phyloP scores from a whole-genome alignment of 1,284 basidiomycete species.

The Moniliella sp. region DNA sequence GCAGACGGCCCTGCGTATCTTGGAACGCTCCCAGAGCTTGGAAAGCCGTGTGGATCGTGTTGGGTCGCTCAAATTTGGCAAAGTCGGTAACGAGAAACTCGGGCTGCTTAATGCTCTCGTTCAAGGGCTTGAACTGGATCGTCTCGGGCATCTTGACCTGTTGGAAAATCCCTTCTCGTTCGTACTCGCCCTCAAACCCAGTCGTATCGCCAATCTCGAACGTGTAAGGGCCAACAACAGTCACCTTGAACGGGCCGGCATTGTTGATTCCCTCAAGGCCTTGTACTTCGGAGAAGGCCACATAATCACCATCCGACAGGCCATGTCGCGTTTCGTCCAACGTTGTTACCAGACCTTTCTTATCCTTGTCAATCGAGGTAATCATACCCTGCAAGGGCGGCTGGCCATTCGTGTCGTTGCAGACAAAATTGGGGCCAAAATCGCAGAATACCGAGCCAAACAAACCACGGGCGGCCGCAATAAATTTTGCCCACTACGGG shows the following conservation, averaged over 20 bases:
- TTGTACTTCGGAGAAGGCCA: conserved; percentile 89
- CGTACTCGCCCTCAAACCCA: conserved; percentile 48
- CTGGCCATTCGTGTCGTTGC: conserved; percentile 85
- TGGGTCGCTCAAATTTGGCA: conserved; percentile 83
- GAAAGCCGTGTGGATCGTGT: conserved; percentile 77
- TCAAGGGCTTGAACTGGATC: conserved; percentile 59
- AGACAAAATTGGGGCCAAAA: conserved; percentile 79
- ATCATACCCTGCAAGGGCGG: conserved; percentile 84
- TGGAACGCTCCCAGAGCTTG: conserved; percentile 72
- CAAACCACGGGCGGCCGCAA: conserved; percentile 71
- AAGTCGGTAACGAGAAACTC: conserved; percentile 91
- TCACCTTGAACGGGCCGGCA: conserved; percentile 69
- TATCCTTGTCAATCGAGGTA: conserved; percentile 44
- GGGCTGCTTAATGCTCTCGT: conserved; percentile 59
- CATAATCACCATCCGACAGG: conserved; percentile 88
- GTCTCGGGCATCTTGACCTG: conserved; percentile 98
- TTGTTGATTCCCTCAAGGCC: conserved; percentile 80
- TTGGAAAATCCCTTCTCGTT: conserved; percentile 76
- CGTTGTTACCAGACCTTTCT: conserved; percentile 78
- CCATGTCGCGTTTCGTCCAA: conserved; percentile 92
- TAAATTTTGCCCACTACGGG: conserved; percentile 55
- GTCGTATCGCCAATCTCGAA: conserved; percentile 34
- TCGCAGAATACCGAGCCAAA: conserved; percentile 94
- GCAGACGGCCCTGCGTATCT: conserved; percentile 49
- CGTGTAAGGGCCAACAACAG: conserved; percentile 51